A percentile compares a stretch with the other conserved stretches of the same genome.
Conservation (phyloP, 1,139 yeast genomes). For the Groenewaldozyma auringiensis region DNA sequence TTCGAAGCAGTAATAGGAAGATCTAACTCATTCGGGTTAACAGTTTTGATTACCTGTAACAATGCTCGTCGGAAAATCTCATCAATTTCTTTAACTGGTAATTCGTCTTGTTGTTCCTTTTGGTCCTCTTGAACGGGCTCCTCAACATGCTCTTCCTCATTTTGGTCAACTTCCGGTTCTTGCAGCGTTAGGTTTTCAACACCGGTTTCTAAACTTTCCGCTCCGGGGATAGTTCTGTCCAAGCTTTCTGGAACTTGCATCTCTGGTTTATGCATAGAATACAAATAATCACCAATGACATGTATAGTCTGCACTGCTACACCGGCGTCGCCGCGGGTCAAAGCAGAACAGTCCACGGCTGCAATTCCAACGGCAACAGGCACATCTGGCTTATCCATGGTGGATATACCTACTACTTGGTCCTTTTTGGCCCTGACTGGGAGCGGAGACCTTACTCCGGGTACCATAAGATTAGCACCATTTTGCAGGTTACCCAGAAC, state of each 20-base stretch:
- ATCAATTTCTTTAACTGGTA: conserved; percentile 56
- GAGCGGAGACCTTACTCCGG: conserved; percentile 73
- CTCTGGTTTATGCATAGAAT: conserved; percentile 18
- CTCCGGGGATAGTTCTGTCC: conserved; percentile 16
- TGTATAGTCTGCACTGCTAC: conserved; percentile 34
- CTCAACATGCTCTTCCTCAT: background rate
- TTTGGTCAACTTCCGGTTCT: conserved; percentile 1
- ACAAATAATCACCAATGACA: conserved; percentile 34
- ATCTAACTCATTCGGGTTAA: conserved; percentile 50
- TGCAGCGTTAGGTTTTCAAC: conserved; percentile 3
- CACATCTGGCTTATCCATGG: conserved; percentile 51
- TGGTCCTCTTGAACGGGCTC: conserved; percentile 13
- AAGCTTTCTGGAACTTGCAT: conserved; percentile 26
- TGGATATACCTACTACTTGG: conserved; percentile 64
- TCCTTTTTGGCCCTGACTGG: conserved; percentile 44
- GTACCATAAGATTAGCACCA: conserved; percentile 89
- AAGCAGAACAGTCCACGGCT: conserved; percentile 39
- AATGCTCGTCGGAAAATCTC: conserved; percentile 62
- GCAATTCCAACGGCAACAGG: conserved; percentile 73
- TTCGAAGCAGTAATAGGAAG: conserved; percentile 51
- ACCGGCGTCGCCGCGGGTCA: conserved; percentile 29
- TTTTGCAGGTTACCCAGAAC: conserved; percentile 57
- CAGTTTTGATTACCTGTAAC: conserved; percentile 58
- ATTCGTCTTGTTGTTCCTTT: conserved; percentile 15
- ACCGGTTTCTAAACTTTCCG: conserved; percentile 10